Conservation (phyloP, 257 asterid genomes). For the Solanum tarijense region DNA sequence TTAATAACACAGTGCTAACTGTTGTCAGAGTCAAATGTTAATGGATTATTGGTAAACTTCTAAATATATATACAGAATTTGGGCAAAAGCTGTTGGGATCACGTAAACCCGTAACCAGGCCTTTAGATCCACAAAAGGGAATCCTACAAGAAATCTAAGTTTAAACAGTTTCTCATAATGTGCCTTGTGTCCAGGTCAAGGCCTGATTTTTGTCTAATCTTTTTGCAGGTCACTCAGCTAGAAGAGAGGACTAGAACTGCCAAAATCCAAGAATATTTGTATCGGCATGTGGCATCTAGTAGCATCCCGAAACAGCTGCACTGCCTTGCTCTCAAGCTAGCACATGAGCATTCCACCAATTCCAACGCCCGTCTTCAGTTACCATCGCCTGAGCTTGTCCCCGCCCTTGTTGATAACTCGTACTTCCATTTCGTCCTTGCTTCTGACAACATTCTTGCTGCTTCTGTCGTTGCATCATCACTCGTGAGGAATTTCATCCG, state of each 20-base stretch:
- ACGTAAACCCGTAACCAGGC: neutral
- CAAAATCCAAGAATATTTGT: constrained; percentile 85
- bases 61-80: neutral
- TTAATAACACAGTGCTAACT: neutral
- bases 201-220: neutral
- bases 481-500: constrained; percentile 58
- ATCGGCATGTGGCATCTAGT: constrained; percentile 97
- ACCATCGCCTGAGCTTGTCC: constrained; percentile 78
- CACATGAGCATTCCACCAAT: constrained; percentile 78
- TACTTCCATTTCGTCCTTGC: constrained; percentile 82
- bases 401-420: constrained; percentile 76
- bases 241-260: constrained; percentile 88
- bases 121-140: neutral
- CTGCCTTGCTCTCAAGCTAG: constrained; percentile 73
- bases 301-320: constrained; percentile 95
- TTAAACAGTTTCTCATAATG: neutral
- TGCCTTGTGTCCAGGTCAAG: neutral
- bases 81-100: neutral
- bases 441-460: constrained; percentile 86
- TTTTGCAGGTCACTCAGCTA: constrained; percentile 54
- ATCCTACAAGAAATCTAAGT: neutral
- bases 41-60: neutral
- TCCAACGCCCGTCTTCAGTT: constrained; percentile 90
- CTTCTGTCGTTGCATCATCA: constrained; percentile 88
- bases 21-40: neutral